Percentiles rank a stretch among this genome's conserved stretches.
Evolutionary conservation across 1,139 yeast species (phyloP).

Genomic region (Yamadazyma triangularis): DNA sequence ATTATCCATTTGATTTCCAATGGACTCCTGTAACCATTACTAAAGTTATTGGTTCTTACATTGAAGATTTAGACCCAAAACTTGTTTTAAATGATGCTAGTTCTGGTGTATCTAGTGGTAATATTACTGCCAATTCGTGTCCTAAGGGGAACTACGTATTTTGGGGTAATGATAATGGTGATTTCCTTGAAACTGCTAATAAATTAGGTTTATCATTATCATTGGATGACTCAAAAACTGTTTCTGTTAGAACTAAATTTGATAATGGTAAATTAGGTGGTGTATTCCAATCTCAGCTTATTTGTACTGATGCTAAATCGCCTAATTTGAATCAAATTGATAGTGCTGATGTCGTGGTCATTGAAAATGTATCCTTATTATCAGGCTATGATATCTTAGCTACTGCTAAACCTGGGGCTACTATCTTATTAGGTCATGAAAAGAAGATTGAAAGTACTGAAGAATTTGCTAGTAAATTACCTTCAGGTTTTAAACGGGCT

Average conservation of each 20-base stretch:
- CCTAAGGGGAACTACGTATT: slow-evolving; percentile 51
- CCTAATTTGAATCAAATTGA: slow-evolving; percentile 41
- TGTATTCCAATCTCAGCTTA: slow-evolving; percentile 70
- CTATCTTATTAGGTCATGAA: slow-evolving; percentile 30
- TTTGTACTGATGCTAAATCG: slow-evolving; percentile 29
- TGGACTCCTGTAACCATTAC: slow-evolving; percentile 57
- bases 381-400: slow-evolving; percentile 57
- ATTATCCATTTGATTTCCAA: slow-evolving; percentile 46
- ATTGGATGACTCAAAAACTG: slow-evolving; percentile 51
- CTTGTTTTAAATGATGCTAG: slow-evolving; percentile 8
- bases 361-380: slow-evolving; percentile 56
- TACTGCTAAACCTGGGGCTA: slow-evolving; percentile 54
- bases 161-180: slow-evolving; percentile 67
- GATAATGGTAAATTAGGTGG: slow-evolving; percentile 77
- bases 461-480: slow-evolving; percentile 48
- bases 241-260: slow-evolving; percentile 58
- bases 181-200: slow-evolving; percentile 53
- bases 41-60: slow-evolving; percentile 44
- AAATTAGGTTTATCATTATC: slow-evolving; percentile 71
- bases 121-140: slow-evolving; percentile 39
- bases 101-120: slow-evolving; percentile 5
- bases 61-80: slow-evolving; percentile 29
- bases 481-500: slow-evolving; percentile 49
- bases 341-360: slow-evolving; percentile 57
- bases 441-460: slow-evolving; percentile 34